Percentiles rank a stretch among this genome's conserved stretches.
Conservation (phyloP, 148 eudicot species). For the Hydrangea macrophylla region DNA sequence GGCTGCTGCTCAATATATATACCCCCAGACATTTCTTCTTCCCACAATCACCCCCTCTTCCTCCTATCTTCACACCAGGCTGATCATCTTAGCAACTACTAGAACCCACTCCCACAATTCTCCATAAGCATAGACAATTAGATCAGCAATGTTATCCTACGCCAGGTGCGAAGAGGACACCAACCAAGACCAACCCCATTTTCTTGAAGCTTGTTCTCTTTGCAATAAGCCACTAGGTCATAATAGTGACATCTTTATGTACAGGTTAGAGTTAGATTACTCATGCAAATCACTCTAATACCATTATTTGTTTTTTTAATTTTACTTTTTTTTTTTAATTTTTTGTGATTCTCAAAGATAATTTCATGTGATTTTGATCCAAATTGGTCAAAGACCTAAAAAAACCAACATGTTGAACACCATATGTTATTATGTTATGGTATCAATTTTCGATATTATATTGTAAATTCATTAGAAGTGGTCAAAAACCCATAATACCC, state of each 20-base stretch:
- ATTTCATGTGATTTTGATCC: not conserved
- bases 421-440: no score
- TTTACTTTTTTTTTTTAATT: not conserved
- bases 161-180: constrained; percentile 43
- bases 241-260: constrained; percentile 81
- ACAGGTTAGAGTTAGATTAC: no score
- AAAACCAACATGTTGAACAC: no score
- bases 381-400: no score
- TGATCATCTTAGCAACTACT: constrained; percentile 16
- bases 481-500: not conserved
- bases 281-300: no score
- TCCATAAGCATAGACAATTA: constrained; percentile 14
- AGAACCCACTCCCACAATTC: not conserved
- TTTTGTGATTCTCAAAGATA: not conserved
- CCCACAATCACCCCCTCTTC: constrained; percentile 8
- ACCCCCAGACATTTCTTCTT: not conserved
- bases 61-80: not conserved
- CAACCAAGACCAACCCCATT: constrained; percentile 47
- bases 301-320: no score
- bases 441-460: no score
- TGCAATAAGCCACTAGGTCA: constrained; percentile 56
- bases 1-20: not conserved
- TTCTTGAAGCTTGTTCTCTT: constrained; percentile 75
- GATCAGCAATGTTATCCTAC: constrained; percentile 27
- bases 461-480: not conserved